Evolutionary conservation across 2,329 filamentous ascomycete genomes (phyloP).

Genomic region (Celoporthe dispersa): DNA sequence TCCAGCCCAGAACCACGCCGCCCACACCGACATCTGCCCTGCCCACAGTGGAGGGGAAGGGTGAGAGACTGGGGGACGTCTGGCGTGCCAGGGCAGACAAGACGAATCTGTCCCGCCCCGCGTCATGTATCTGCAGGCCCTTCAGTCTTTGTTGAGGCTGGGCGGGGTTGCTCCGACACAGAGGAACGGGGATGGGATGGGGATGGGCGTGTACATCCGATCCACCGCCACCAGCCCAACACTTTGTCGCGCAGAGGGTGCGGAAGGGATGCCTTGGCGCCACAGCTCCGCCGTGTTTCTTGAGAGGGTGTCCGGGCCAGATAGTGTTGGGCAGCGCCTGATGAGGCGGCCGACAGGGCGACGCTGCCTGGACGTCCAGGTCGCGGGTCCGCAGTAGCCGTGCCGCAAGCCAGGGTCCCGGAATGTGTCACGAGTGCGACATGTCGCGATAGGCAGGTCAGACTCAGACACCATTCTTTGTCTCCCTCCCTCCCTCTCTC

Average conservation of each 20-base stretch:
- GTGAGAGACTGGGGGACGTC: neutral
- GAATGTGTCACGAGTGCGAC: neutral
- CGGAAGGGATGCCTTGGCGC: constrained; percentile 6
- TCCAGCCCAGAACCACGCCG: neutral
- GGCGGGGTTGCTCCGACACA: neutral
- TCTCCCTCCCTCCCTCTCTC: too few species aligned
- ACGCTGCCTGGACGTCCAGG: neutral
- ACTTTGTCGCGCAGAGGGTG: neutral
- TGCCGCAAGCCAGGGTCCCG: neutral
- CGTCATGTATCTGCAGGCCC: constrained; percentile 4
- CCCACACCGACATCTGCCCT: neutral
- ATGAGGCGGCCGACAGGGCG: constrained; percentile 11
- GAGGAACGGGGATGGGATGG: neutral
- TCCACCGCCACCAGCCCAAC: neutral
- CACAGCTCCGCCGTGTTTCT: neutral
- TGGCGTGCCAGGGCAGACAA: neutral
- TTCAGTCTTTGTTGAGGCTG: neutral
- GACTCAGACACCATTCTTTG: neutral
- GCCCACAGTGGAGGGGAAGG: neutral
- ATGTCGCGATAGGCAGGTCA: neutral
- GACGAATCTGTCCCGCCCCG: neutral
- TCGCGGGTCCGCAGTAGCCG: neutral
- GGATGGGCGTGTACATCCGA: neutral
- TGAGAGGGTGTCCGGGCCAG: neutral
- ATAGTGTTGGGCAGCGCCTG: constrained; percentile 1